A percentile compares a stretch with the other conserved stretches of the same genome.
Evolutionary conservation across 139 green algal species (phyloP).

Genomic region (Micractinium conductrix): DNA sequence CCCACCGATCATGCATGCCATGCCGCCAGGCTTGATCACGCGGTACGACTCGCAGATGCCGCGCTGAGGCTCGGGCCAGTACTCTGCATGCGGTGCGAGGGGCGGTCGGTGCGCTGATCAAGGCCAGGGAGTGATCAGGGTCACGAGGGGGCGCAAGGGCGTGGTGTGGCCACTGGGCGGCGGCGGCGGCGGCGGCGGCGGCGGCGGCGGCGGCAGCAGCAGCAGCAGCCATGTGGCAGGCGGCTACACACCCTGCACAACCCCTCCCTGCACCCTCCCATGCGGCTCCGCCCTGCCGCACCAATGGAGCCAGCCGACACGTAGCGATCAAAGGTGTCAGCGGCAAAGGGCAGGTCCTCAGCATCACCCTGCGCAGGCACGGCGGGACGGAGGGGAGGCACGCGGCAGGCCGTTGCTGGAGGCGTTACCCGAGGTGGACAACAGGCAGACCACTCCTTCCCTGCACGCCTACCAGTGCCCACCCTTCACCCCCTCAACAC

Average conservation of each 20-base stretch:
- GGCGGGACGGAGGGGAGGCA: not conserved
- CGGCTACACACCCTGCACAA: not conserved
- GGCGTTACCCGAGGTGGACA: too few species aligned
- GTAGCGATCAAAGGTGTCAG: slow-evolving; percentile 93
- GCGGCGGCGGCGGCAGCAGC: not conserved
- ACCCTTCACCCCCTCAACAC: not conserved
- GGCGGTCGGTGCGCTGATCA: not conserved
- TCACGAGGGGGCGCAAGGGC: not conserved
- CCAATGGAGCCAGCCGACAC: slow-evolving; percentile 90
- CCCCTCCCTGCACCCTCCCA: slow-evolving; percentile 22
- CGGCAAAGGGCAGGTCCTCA: slow-evolving; percentile 91
- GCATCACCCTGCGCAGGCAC: slow-evolving; percentile 80
- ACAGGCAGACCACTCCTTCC: not conserved
- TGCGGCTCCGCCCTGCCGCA: not conserved
- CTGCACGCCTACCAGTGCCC: not conserved
- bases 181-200: too few species aligned
- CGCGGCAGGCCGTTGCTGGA: not conserved
- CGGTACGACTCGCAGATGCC: slow-evolving; percentile 82
- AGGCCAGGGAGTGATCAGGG: not conserved
- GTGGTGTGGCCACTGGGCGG: not conserved
- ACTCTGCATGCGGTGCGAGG: slow-evolving; percentile 61
- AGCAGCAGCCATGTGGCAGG: not conserved
- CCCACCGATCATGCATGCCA: slow-evolving; percentile 88
- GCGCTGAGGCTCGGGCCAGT: slow-evolving; percentile 88
- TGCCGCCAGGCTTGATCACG: slow-evolving; percentile 90